Base-by-base conservation (phyloP, 164 flowering plant species). In the Chloranthus sessilifolius region DNA sequence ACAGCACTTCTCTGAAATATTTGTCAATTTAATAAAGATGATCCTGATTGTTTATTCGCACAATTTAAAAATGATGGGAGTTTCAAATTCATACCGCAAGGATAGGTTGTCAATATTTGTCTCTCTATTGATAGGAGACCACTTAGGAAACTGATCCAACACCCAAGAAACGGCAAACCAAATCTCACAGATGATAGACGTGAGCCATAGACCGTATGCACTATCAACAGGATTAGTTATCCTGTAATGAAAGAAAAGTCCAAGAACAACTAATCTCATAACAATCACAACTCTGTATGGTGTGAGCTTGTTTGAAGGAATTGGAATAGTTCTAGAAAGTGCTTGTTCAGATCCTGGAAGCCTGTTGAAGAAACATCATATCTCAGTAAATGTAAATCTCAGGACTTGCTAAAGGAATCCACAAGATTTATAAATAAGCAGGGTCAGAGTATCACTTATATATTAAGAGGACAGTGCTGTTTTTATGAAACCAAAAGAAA, bases 121-220 rank as follows among this genome's bases (percentile, higher is more conserved):
- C 33, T 64, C 85, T 50, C 95, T 62, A 53, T 75, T 75, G 26
- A 87, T 50, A 8, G 98, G 98, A 66, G 46, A 71, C 98, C 98
- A 91, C 55, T 91, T 91, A 29, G 98, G 98, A 65, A 91, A 91
- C 74, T 88, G 96, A 81, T 91, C 98, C 71, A 91, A 70, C 52
- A 87, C 81, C 98, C 96, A 87, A 7, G 98, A 91, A 30, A 83
- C 53, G 42, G 95, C 98, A 60, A 91, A 91, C 98, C 96, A 91
- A 64, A 91, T 85, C 77, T 91, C 98, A 50, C 98, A 91, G 55
- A 88, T 88, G 55, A 91, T 70, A 60, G 98, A 91, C 54, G 95
- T 88, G 50, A 88, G 75, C 98, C 96, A 91, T 39, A 88, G 78
- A 30, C 81, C 82, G 67, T 48, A 73, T 54, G 98, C 87, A 55